phyloP scores from a whole-genome alignment of 2,329 filamentous ascomycete genomes.

The Didymella segeticola region DNA sequence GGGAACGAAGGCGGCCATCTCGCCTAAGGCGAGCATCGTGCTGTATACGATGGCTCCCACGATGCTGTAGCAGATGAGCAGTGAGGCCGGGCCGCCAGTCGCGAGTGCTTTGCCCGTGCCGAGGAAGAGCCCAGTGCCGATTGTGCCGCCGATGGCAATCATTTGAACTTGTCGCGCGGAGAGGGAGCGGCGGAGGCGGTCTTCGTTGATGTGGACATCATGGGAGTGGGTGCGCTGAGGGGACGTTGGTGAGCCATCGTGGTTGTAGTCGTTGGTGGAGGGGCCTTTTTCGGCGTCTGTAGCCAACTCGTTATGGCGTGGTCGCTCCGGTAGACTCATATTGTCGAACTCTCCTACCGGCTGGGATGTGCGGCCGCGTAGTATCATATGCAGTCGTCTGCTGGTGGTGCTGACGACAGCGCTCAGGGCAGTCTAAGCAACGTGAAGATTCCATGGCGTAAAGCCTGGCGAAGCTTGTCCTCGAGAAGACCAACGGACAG shows the following conservation, averaged over 20 bases:
- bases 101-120: conserved; percentile 62
- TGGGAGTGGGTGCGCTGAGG: conserved; percentile 18
- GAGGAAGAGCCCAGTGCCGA: conserved; percentile 67
- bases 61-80: conserved; percentile 49
- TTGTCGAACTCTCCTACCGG: not conserved
- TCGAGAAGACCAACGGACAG: conserved; percentile 1
- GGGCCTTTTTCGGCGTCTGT: conserved; percentile 27
- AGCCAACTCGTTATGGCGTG: conserved; percentile 15
- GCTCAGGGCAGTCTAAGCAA: conserved; percentile 20
- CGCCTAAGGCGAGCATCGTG: conserved; percentile 47
- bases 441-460: conserved; percentile 27
- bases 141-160: conserved; percentile 67
- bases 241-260: conserved; percentile 19
- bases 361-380: not conserved
- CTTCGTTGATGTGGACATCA: conserved; percentile 27
- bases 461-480: conserved; percentile 22
- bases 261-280: conserved; percentile 20
- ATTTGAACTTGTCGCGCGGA: conserved; percentile 63
- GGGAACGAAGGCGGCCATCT: conserved; percentile 49
- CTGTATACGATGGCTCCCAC: conserved; percentile 40
- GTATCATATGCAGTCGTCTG: not conserved
- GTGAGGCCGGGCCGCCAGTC: conserved; percentile 51
- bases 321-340: not conserved
- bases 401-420: not conserved
- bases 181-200: conserved; percentile 34